Conservation (phyloP, 2,329 filamentous ascomycete species). For the Sarocladiaceae sp. region DNA sequence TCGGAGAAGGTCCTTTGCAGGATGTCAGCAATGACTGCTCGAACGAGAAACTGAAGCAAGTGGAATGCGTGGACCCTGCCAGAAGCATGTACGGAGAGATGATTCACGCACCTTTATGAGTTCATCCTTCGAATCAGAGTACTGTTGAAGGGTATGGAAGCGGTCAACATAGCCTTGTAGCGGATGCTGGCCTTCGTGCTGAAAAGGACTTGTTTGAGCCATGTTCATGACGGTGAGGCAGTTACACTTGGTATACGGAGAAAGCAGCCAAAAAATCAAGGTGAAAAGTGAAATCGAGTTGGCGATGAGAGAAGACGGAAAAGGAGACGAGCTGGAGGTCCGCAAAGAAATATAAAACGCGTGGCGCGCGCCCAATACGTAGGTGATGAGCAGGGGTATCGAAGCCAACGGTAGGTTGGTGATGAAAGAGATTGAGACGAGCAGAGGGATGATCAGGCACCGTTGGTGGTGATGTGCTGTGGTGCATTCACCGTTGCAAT, state of each 20-base stretch:
- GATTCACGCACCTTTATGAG: constrained; percentile 8
- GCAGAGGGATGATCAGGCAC: not conserved
- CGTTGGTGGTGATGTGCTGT: no score
- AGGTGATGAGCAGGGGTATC: no score
- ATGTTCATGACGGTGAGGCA: no score
- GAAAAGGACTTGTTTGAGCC: not conserved
- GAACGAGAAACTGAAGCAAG: not conserved
- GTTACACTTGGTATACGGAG: no score
- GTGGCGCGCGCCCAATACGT: no score
- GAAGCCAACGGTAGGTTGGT: no score
- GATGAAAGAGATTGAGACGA: not conserved
- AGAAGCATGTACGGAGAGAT: no score
- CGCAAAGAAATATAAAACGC: no score
- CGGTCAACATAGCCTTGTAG: constrained; percentile 3
- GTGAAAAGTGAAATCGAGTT: not conserved
- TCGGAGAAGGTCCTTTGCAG: not conserved
- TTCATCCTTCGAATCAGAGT: constrained; percentile 1
- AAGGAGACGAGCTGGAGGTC: no score
- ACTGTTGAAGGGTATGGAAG: not conserved
- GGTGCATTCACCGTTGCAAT: no score
- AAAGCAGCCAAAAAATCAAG: no score
- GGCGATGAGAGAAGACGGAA: not conserved
- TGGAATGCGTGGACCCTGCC: not conserved
- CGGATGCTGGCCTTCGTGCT: constrained; percentile 4
- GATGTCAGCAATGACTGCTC: not conserved